Conservation (phyloP, 768 basidiomycete species). For the Strobilomyces dryophilus region DNA sequence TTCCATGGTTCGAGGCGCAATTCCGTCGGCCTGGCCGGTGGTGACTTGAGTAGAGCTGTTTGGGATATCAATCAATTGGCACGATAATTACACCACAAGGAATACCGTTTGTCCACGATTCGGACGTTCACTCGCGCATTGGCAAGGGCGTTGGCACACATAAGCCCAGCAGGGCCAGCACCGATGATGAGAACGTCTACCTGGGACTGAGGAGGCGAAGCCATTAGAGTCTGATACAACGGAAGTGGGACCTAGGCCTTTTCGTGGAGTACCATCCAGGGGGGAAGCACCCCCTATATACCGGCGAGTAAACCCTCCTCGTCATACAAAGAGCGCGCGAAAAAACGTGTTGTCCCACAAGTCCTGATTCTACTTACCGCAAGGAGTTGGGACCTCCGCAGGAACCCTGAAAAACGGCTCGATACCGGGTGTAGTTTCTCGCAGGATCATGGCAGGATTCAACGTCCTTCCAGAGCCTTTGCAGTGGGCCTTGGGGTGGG, state of each 20-base stretch:
- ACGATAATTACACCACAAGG: background rate
- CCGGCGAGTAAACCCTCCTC: background rate
- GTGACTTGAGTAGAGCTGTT: constrained; percentile 15
- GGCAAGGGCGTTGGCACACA: constrained; percentile 41
- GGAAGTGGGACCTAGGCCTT: background rate
- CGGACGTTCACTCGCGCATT: constrained; percentile 34
- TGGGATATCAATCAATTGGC: background rate
- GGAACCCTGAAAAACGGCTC: background rate
- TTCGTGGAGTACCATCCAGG: background rate
- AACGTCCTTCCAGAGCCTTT: background rate
- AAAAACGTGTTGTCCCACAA: background rate
- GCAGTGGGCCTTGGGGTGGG: background rate
- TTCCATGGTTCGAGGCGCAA: constrained; percentile 32
- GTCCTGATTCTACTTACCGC: background rate
- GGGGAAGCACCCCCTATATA: background rate
- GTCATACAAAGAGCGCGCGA: background rate
- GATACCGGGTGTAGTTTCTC: constrained; percentile 1
- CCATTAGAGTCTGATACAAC: constrained; percentile 8
- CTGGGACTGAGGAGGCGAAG: constrained; percentile 19
- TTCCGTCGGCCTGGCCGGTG: constrained; percentile 28
- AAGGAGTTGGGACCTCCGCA: background rate
- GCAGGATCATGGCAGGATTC: background rate
- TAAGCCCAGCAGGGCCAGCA: constrained; percentile 40
- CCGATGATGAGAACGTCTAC: constrained; percentile 43
- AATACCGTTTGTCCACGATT: constrained; percentile 39